A percentile compares a stretch with the other conserved stretches of the same genome.
Conservation (phyloP, 352 stramenopile genomes). For the Phytophthora citricola region DNA sequence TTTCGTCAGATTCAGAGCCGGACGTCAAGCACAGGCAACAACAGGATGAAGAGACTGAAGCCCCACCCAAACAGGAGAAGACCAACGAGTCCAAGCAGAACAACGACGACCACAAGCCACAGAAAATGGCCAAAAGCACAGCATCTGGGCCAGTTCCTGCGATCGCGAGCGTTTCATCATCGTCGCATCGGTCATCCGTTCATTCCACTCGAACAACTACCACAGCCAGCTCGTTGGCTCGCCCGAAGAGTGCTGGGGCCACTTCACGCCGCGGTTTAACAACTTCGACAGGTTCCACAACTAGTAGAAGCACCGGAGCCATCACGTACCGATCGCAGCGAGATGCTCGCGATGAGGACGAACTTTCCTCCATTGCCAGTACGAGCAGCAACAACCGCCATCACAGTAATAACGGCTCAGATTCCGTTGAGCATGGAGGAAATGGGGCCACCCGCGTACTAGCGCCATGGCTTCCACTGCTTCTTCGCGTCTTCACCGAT, state of each 20-base stretch:
- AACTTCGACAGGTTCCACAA: slow-evolving; percentile 6
- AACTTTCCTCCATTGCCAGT: slow-evolving; percentile 31
- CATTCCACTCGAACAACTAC: slow-evolving; percentile 5
- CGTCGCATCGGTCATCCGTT: slow-evolving; percentile 27
- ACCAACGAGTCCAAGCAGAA: slow-evolving; percentile 21
- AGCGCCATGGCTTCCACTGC: slow-evolving; percentile 30
- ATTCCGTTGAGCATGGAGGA: slow-evolving; percentile 41
- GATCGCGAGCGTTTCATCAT: slow-evolving; percentile 1
- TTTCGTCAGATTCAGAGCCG: slow-evolving; percentile 40
- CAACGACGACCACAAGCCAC: slow-evolving; percentile 44
- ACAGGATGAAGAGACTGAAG: slow-evolving; percentile 23
- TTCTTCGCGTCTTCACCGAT: slow-evolving; percentile 47
- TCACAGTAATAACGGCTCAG: slow-evolving; percentile 50
- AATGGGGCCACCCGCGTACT: slow-evolving; percentile 57
- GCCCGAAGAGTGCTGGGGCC: slow-evolving; percentile 54
- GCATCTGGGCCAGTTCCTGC: background rate
- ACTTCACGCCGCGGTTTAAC: slow-evolving; percentile 24
- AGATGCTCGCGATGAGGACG: slow-evolving; percentile 42
- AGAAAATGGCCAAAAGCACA: slow-evolving; percentile 31
- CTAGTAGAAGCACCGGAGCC: slow-evolving; percentile 18
- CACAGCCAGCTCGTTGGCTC: slow-evolving; percentile 40
- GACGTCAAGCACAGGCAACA: slow-evolving; percentile 32
- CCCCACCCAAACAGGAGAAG: slow-evolving; percentile 12
- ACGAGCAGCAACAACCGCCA: slow-evolving; percentile 38
- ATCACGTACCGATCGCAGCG: slow-evolving; percentile 33